Percentiles rank a stretch among this genome's conserved stretches.
These are phyloP conservation scores for Radiomyces spectabilis DNA, from an alignment of 192 early-diverging fungal species.

Conservation along the genomic window DNA sequence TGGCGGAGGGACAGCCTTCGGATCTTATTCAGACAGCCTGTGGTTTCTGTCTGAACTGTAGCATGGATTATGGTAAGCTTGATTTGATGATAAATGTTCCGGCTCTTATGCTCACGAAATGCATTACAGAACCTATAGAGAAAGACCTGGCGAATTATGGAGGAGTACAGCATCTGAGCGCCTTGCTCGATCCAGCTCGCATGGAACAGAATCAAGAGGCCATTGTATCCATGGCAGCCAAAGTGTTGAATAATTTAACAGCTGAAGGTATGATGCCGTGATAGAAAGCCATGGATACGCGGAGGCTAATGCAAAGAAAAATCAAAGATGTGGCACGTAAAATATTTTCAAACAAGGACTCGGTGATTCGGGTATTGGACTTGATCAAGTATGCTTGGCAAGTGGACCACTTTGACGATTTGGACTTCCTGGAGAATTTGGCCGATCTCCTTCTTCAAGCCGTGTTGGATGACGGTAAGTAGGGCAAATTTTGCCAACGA, in stretches of 20 bases:
- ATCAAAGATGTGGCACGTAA: not conserved
- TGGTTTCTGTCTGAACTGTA: constrained; percentile 42
- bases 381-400: constrained; percentile 19
- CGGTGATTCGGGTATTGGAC: too few species aligned
- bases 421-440: constrained; percentile 26
- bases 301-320: too few species aligned
- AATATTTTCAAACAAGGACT: too few species aligned
- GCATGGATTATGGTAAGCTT: constrained; percentile 39
- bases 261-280: constrained; percentile 6
- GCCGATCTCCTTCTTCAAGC: constrained; percentile 27
- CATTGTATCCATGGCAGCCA: constrained; percentile 11
- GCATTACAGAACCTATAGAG: constrained; percentile 35
- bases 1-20: constrained; percentile 19
- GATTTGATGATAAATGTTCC: not conserved
- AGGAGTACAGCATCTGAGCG: not conserved
- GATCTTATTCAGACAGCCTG: constrained; percentile 31
- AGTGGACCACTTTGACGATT: constrained; percentile 10
- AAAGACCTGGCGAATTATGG: constrained; percentile 15
- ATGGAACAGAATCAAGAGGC: constrained; percentile 11
- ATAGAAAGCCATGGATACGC: too few species aligned
- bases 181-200: constrained; percentile 16
- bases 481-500: too few species aligned
- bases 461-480: constrained; percentile 30
- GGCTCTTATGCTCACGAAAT: not conserved
- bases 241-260: constrained; percentile 8